These are phyloP conservation scores for Neurospora sp. DNA, from an alignment of 495 filamentous ascomycete genomes.

Conservation along the genomic window DNA sequence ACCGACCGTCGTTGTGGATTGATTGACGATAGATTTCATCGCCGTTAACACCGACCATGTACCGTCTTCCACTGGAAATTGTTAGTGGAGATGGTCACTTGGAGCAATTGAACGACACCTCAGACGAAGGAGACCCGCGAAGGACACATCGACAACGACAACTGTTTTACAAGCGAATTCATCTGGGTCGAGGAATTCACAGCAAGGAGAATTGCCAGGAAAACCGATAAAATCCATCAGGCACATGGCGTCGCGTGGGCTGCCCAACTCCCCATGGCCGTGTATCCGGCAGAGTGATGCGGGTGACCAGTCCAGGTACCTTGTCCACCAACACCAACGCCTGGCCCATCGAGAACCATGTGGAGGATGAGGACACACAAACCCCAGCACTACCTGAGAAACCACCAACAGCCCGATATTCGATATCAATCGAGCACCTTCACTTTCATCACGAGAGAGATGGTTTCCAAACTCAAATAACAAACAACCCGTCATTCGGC, in stretches of 20 bases:
- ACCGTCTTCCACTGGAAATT: neutral
- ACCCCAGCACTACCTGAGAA: neutral
- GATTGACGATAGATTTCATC: neutral
- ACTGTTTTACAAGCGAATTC: neutral
- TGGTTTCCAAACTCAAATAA: neutral
- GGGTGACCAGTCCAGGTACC: neutral
- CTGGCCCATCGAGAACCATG: neutral
- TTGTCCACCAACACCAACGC: neutral
- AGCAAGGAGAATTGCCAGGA: neutral
- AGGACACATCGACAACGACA: neutral
- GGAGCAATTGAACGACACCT: neutral
- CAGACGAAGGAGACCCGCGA: neutral
- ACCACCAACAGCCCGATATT: neutral
- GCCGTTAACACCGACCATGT: constrained; percentile 14
- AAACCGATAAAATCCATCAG: neutral
- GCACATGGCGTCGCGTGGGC: neutral
- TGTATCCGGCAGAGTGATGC: neutral
- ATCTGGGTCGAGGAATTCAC: neutral
- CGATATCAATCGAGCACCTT: neutral
- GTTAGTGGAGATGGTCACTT: constrained; percentile 15
- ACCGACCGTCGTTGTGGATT: constrained; percentile 11
- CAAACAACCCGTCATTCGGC: neutral
- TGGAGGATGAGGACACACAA: neutral
- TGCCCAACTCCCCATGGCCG: neutral
- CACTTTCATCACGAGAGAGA: neutral